These are phyloP conservation scores for Eruca vesicaria DNA, from an alignment of 441 rosid genomes.

Conservation along the genomic window DNA sequence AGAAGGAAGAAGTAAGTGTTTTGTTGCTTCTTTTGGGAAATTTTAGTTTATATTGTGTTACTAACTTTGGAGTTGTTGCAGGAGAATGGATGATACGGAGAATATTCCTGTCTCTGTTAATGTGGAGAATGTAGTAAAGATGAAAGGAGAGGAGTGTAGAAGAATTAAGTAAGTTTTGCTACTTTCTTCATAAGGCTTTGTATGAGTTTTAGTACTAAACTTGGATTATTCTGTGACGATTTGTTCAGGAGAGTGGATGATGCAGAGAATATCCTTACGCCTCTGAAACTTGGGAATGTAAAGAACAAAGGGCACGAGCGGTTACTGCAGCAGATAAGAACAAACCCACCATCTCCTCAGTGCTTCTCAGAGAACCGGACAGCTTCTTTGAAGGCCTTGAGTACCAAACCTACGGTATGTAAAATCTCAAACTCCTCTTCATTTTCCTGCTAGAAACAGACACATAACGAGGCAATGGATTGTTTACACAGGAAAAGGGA, in stretches of 20 bases:
- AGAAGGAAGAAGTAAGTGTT: conserved; percentile 48
- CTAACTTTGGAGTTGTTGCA: conserved; percentile 10
- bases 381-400: conserved; percentile 43
- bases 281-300: conserved; percentile 30
- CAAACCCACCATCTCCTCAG: conserved; percentile 93
- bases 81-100: conserved; percentile 43
- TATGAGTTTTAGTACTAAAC: not conserved
- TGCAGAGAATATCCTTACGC: conserved; percentile 38
- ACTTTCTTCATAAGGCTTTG: not conserved
- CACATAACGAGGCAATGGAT: not conserved
- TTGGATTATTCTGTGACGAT: not conserved
- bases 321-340: conserved; percentile 54
- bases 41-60: not conserved
- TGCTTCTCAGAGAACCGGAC: conserved; percentile 54
- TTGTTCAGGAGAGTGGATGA: conserved; percentile 33
- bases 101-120: conserved; percentile 30
- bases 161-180: conserved; percentile 39
- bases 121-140: conserved; percentile 13
- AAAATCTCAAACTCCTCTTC: not conserved
- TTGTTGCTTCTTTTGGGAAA: not conserved
- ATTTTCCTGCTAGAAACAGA: not conserved
- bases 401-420: conserved; percentile 58
- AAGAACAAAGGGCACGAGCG: conserved; percentile 51
- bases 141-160: conserved; percentile 42
- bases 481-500: not conserved